Percentiles rank a stretch among this genome's conserved stretches.
Evolutionary conservation across 2,329 filamentous ascomycete genomes (phyloP).

Genomic region (Pestalotiopsis sp.): DNA sequence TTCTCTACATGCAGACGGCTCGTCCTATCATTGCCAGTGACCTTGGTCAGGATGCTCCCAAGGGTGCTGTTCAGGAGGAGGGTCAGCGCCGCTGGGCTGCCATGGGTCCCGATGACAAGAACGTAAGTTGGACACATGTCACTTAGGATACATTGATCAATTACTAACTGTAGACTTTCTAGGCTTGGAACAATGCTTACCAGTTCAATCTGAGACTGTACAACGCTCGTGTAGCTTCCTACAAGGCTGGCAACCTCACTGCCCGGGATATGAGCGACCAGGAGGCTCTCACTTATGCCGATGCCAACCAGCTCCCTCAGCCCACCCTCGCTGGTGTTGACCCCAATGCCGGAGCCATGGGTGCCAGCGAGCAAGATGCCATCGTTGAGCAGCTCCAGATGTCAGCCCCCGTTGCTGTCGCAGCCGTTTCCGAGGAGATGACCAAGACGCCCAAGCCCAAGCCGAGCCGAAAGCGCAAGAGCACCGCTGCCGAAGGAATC

Average conservation of each 20-base stretch:
- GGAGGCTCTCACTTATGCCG: slow-evolving; percentile 62
- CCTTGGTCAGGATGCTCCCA: slow-evolving; percentile 73
- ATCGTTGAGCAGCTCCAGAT: slow-evolving; percentile 61
- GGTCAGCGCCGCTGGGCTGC: slow-evolving; percentile 83
- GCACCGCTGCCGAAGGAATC: slow-evolving; percentile 44
- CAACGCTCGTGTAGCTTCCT: slow-evolving; percentile 66
- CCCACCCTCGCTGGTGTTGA: slow-evolving; percentile 38
- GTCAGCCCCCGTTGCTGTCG: slow-evolving; percentile 29
- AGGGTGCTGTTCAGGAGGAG: slow-evolving; percentile 86
- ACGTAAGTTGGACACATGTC: slow-evolving; percentile 33
- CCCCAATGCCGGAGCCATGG: slow-evolving; percentile 35
- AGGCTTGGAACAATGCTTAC: slow-evolving; percentile 67
- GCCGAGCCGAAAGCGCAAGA: slow-evolving; percentile 59
- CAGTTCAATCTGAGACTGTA: slow-evolving; percentile 69
- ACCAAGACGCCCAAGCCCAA: slow-evolving; percentile 61
- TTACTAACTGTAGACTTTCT: background rate
- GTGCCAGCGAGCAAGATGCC: slow-evolving; percentile 54
- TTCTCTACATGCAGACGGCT: slow-evolving; percentile 89
- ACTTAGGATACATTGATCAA: background rate
- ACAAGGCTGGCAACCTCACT: slow-evolving; percentile 59
- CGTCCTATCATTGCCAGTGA: slow-evolving; percentile 81
- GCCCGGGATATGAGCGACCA: slow-evolving; percentile 65
- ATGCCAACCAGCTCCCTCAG: slow-evolving; percentile 56
- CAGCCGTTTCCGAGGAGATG: slow-evolving; percentile 40
- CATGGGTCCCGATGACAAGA: slow-evolving; percentile 75